phyloP scores from a whole-genome alignment of 1,284 basidiomycete genomes.

The Marasmius sp. region DNA sequence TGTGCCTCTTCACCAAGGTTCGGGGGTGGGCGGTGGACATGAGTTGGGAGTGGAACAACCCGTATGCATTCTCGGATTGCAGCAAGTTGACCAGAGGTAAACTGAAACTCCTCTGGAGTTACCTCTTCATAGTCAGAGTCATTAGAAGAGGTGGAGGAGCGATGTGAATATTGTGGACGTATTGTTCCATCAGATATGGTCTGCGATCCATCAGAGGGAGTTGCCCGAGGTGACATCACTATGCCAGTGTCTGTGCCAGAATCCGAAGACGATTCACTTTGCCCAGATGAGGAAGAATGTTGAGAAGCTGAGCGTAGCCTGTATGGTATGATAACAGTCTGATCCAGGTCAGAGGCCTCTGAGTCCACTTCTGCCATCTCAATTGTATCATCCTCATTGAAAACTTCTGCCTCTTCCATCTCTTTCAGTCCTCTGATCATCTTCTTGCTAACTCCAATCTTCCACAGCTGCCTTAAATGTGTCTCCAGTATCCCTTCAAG shows the following conservation, averaged over 20 bases:
- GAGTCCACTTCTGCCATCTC: not conserved
- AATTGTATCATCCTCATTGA: not conserved
- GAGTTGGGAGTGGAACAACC: conserved; percentile 8
- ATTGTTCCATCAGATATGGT: not conserved
- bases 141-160: not conserved
- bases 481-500: conserved; percentile 15
- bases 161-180: not conserved
- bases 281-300: not conserved
- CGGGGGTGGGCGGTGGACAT: conserved; percentile 9
- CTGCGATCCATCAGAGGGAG: too few relatives aligned
- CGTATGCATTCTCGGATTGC: conserved; percentile 10
- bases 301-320: not conserved
- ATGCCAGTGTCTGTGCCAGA: too few relatives aligned
- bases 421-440: not conserved
- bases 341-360: not conserved
- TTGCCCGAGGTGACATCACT: too few relatives aligned
- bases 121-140: not conserved
- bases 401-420: not conserved
- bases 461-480: conserved; percentile 15
- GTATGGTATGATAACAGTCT: too few relatives aligned
- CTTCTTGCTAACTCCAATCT: conserved; percentile 4
- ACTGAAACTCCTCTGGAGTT: not conserved
- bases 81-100: not conserved
- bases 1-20: conserved; percentile 16
- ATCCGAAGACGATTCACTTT: not conserved